A percentile compares a stretch with the other conserved stretches of the same genome.
These are phyloP conservation scores for Dacryopinax spathularia DNA, from an alignment of 768 basidiomycete species.

Conservation along the genomic window DNA sequence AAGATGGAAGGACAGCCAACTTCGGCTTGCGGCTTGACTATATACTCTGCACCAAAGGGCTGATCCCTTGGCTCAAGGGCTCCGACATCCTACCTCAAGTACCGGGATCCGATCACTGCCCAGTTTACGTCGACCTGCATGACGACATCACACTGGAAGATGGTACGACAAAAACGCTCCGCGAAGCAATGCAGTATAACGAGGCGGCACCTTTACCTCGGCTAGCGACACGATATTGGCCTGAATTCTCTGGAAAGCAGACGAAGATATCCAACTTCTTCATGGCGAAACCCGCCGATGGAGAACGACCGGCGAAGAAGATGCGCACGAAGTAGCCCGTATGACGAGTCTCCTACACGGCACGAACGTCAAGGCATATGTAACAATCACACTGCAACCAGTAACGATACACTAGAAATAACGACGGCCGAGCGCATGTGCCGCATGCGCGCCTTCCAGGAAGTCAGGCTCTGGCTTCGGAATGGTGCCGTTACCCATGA, in stretches of 20 bases:
- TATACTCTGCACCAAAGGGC: conserved; percentile 29
- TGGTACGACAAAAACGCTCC: conserved; percentile 23
- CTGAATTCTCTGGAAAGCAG: conserved; percentile 29
- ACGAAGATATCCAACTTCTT: conserved; percentile 27
- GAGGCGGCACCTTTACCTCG: conserved; percentile 16
- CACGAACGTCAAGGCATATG: neutral
- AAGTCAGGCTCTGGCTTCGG: neutral
- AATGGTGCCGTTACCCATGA: neutral
- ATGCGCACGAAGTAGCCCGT: neutral
- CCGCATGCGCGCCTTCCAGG: neutral
- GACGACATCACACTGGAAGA: conserved; percentile 22
- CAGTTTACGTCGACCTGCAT: conserved; percentile 31
- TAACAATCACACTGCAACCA: no score
- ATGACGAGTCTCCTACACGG: neutral
- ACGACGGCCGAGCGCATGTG: neutral
- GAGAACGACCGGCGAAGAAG: neutral
- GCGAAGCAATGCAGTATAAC: conserved; percentile 14
- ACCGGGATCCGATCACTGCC: conserved; percentile 32
- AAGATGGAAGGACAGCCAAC: conserved; percentile 31
- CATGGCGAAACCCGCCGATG: conserved; percentile 14
- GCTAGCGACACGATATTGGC: conserved; percentile 24
- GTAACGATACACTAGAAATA: no score
- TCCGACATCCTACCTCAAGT: conserved; percentile 28
- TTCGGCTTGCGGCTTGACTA: conserved; percentile 29
- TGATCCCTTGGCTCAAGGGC: conserved; percentile 31